These are phyloP conservation scores for Lactarius psammicola DNA, from an alignment of 768 basidiomycete species.

Conservation along the genomic window DNA sequence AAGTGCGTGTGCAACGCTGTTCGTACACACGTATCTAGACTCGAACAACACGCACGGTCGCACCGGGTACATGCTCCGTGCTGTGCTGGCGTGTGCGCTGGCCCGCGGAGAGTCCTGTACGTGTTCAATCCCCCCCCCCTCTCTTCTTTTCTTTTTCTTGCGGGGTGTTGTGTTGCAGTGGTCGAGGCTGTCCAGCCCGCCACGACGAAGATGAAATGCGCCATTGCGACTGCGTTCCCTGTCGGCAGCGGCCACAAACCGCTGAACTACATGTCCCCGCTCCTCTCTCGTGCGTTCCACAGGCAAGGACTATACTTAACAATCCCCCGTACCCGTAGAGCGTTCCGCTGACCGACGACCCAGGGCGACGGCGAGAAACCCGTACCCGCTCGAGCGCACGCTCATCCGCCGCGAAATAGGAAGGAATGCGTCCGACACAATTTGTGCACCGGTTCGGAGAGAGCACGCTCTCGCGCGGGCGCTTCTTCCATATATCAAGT, in stretches of 20 bases:
- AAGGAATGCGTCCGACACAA: constrained; percentile 77
- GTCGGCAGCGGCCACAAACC: constrained; percentile 82
- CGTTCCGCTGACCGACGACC: background rate
- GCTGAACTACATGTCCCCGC: constrained; percentile 78
- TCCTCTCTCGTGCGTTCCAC: constrained; percentile 48
- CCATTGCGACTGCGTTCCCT: constrained; percentile 63
- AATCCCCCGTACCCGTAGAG: background rate
- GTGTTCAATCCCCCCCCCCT: too few species aligned
- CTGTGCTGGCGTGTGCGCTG: constrained; percentile 70
- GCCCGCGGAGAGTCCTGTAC: constrained; percentile 47
- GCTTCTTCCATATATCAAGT: constrained; percentile 89
- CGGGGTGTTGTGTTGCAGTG: constrained; percentile 40
- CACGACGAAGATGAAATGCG: constrained; percentile 68
- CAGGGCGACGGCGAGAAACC: constrained; percentile 54
- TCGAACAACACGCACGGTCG: constrained; percentile 84
- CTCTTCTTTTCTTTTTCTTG: background rate
- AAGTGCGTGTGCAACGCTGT: constrained; percentile 43
- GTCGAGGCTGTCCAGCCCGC: constrained; percentile 58
- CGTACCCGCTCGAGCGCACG: constrained; percentile 64
- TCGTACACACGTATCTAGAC: constrained; percentile 58
- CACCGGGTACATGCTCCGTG: constrained; percentile 89
- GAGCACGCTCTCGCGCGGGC: constrained; percentile 62
- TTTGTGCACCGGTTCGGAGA: constrained; percentile 70
- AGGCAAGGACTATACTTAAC: constrained; percentile 46
- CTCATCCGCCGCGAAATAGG: constrained; percentile 63